These are phyloP conservation scores for Pulveroboletus sp. DNA, from an alignment of 768 basidiomycete genomes.

Conservation along the genomic window DNA sequence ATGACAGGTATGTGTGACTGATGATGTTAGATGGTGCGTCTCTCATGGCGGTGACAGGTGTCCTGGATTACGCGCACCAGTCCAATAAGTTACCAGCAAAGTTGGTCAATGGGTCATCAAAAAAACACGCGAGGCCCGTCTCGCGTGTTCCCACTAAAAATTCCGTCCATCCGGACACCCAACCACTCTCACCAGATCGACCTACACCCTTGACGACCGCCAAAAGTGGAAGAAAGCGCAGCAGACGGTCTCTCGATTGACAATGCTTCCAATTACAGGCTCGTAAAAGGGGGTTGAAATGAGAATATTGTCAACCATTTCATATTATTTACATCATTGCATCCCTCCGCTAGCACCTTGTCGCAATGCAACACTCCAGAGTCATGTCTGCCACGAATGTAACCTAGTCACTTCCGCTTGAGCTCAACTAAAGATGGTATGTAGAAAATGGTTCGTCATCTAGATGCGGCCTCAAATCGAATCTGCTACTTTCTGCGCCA, in stretches of 20 bases:
- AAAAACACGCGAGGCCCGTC: conserved; percentile 10
- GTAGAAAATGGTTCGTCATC: conserved; percentile 16
- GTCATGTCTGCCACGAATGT: conserved; percentile 23
- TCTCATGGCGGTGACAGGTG: conserved; percentile 13
- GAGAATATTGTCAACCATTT: conserved; percentile 24
- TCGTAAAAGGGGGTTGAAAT: conserved; percentile 14
- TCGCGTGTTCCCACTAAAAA: conserved; percentile 22
- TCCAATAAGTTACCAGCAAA: conserved; percentile 13
- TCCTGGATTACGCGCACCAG: conserved; percentile 23
- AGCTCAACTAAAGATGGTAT: conserved; percentile 21
- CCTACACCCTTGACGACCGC: conserved; percentile 8
- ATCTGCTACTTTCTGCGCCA: conserved; percentile 21
- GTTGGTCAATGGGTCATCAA: conserved; percentile 10
- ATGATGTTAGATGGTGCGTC: not conserved
- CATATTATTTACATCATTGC: conserved; percentile 27
- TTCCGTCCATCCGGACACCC: conserved; percentile 9
- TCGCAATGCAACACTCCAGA: conserved; percentile 23
- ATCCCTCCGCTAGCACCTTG: conserved; percentile 22
- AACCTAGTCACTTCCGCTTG: conserved; percentile 22
- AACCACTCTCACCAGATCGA: conserved; percentile 9
- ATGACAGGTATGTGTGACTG: conserved; percentile 37
- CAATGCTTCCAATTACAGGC: conserved; percentile 10
- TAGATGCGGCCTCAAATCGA: conserved; percentile 18
- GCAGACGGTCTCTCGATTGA: conserved; percentile 29
- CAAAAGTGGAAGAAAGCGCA: conserved; percentile 31